These are phyloP conservation scores for Nematodospora anomalae DNA, from an alignment of 1,139 yeast genomes.

Conservation along the genomic window DNA sequence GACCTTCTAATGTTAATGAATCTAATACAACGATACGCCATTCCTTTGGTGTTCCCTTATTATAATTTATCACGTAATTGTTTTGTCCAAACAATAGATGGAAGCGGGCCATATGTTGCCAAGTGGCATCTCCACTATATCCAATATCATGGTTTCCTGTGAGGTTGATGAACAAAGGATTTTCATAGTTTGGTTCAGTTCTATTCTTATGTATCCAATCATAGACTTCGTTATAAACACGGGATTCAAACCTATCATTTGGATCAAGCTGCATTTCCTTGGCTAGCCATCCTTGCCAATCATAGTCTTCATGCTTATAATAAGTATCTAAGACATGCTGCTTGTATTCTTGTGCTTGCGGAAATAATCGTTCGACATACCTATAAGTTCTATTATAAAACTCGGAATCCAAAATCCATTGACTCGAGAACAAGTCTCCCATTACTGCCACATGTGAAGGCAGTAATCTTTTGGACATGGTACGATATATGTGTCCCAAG, in stretches of 20 bases:
- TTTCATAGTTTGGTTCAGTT: slow-evolving; percentile 34
- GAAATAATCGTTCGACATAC: slow-evolving; percentile 64
- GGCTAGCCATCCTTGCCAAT: slow-evolving; percentile 53
- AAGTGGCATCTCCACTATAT: slow-evolving; percentile 90
- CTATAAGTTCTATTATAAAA: slow-evolving; percentile 76
- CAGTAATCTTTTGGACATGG: slow-evolving; percentile 57
- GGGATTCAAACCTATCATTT: slow-evolving; percentile 43
- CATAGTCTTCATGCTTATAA: slow-evolving; percentile 47
- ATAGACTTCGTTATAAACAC: slow-evolving; percentile 58
- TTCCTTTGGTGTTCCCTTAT: slow-evolving; percentile 59
- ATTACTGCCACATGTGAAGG: slow-evolving; percentile 86
- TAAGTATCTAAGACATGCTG: slow-evolving; percentile 48
- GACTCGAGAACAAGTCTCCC: slow-evolving; percentile 94
- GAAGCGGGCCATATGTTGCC: slow-evolving; percentile 85
- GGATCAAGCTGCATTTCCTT: slow-evolving; percentile 42
- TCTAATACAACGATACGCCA: slow-evolving; percentile 88
- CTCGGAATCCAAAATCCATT: slow-evolving; percentile 90
- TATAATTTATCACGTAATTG: slow-evolving; percentile 75
- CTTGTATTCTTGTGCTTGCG: slow-evolving; percentile 51
- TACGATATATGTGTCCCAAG: slow-evolving; percentile 75
- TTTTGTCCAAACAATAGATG: slow-evolving; percentile 74
- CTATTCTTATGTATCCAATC: slow-evolving; percentile 58
- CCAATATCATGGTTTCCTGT: slow-evolving; percentile 98
- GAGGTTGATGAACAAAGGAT: slow-evolving; percentile 70
- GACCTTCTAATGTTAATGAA: slow-evolving; percentile 84